Base-by-base conservation (phyloP, 2,329 filamentous ascomycete genomes). In the Ascochyta viciae-villosae region DNA sequence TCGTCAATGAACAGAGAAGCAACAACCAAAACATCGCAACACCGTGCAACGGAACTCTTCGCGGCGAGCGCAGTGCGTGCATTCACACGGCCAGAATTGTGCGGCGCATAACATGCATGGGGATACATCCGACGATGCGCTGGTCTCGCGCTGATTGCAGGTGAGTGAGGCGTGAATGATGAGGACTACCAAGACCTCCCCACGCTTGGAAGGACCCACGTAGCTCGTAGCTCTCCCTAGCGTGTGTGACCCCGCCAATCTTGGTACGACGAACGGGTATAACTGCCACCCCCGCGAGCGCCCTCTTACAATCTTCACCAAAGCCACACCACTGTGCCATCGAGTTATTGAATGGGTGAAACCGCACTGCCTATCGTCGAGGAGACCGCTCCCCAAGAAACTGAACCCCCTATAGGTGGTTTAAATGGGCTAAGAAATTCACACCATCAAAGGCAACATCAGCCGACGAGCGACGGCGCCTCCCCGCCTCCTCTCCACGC, bases 331-430 rank as follows among this genome's bases (percentile, higher is more conserved):
- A 63, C 64, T 64, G 70, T 73, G 69, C 68, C 64, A 68, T 68
- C 63, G 63, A 61, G 67, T 70, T 74, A 58, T 75, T 77, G 74
- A 76, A 76, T 77, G 75, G 75, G 74, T 74, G 72, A 76, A 75
- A 68, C 73, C 70, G 68, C 70, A 65, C 62, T 70, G 66, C 62
- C 68, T 70, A 61, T 65, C 66, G 73, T 75, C 71, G 74, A 77
- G 74, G 74, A 77, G 72, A 72, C 74, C 62, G 66, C 68, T 71
- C 68, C 70, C 55, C 68, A 72, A 65, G 68, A 67, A 64, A 73
- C 74, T 65, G 74, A 77, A 73, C 75, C 74, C 71, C 75, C 74
- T 76, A 75, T 76, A 77, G 67, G 73, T 74, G 68, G 68, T 63
- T 68, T 71, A 61, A 62, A 74, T 68, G 68, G 69, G 67, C 65